A percentile compares a stretch with the other conserved stretches of the same genome.
phyloP scores from a whole-genome alignment of 1,284 basidiomycete species.

The Peniophora sp. region DNA sequence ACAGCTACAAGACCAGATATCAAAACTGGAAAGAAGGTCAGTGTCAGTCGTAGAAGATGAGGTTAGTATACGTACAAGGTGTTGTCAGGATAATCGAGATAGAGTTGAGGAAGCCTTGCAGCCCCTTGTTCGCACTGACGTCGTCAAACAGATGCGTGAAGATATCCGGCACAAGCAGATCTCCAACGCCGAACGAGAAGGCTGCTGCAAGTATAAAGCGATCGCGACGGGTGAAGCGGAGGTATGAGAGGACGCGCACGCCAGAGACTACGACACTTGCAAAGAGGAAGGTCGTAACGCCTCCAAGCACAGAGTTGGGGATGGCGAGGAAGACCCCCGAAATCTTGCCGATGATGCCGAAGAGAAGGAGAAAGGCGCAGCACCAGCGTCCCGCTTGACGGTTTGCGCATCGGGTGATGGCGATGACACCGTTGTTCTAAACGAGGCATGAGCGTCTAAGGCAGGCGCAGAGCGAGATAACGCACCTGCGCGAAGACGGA shows the following conservation, averaged over 20 bases:
- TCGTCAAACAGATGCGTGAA: conserved; percentile 66
- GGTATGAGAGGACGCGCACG: conserved; percentile 62
- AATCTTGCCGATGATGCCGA: conserved; percentile 67
- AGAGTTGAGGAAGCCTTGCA: conserved; percentile 67
- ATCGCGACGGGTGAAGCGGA: conserved; percentile 62
- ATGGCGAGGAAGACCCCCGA: conserved; percentile 71
- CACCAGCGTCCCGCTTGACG: conserved; percentile 65
- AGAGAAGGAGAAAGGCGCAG: conserved; percentile 58
- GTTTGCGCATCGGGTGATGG: conserved; percentile 68
- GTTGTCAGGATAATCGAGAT: conserved; percentile 76
- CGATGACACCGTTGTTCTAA: conserved; percentile 73
- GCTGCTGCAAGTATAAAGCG: conserved; percentile 73
- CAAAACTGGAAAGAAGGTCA: conserved; percentile 37
- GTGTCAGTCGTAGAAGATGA: not conserved
- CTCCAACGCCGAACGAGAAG: conserved; percentile 66
- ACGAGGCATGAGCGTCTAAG: not conserved
- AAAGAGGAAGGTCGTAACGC: conserved; percentile 72
- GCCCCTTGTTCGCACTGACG: conserved; percentile 50
- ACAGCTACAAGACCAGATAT: conserved; percentile 59
- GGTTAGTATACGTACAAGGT: conserved; percentile 49
- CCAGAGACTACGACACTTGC: conserved; percentile 62
- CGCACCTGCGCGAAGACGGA: conserved; percentile 71
- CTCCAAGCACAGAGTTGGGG: conserved; percentile 77
- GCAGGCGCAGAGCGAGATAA: not conserved
- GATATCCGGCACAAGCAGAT: conserved; percentile 52